Percentiles rank a stretch among this genome's conserved stretches.
Conservation (phyloP, 1,284 basidiomycete species). For the Volvariella volvacea region DNA sequence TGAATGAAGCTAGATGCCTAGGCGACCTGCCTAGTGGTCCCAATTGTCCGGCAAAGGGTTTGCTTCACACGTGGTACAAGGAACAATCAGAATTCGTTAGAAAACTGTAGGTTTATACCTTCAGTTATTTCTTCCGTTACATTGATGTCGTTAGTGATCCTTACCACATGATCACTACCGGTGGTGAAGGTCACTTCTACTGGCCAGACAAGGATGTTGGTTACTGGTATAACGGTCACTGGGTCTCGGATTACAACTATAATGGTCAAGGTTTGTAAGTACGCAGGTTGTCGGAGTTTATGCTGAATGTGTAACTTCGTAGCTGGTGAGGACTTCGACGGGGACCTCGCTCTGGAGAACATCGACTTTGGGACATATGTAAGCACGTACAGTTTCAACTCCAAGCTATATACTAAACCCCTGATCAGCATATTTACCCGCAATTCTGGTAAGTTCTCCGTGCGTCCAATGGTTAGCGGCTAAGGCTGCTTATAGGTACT, state of each 20-base stretch:
- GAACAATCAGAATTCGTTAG: constrained; percentile 44
- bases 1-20: constrained; percentile 51
- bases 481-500: constrained; percentile 21
- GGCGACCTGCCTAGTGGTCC: constrained; percentile 44
- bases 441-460: constrained; percentile 34
- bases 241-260: constrained; percentile 47
- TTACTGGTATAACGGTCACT: constrained; percentile 36
- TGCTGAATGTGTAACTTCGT: too few relatives aligned
- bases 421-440: constrained; percentile 44
- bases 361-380: constrained; percentile 54
- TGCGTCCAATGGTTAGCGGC: not conserved
- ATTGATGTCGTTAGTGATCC: constrained; percentile 32
- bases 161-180: constrained; percentile 49
- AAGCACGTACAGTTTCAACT: constrained; percentile 13
- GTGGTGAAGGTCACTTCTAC: constrained; percentile 53
- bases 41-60: constrained; percentile 38
- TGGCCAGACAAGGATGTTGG: constrained; percentile 32
- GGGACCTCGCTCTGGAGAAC: constrained; percentile 39
- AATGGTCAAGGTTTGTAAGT: constrained; percentile 40
- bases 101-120: constrained; percentile 31
- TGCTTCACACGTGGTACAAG: constrained; percentile 44
- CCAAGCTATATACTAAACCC: too few relatives aligned
- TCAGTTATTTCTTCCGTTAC: not conserved
- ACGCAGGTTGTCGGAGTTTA: not conserved
- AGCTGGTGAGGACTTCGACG: constrained; percentile 53